phyloP scores from a whole-genome alignment of 2,329 filamentous ascomycete genomes.

The Exophiala spinifera region DNA sequence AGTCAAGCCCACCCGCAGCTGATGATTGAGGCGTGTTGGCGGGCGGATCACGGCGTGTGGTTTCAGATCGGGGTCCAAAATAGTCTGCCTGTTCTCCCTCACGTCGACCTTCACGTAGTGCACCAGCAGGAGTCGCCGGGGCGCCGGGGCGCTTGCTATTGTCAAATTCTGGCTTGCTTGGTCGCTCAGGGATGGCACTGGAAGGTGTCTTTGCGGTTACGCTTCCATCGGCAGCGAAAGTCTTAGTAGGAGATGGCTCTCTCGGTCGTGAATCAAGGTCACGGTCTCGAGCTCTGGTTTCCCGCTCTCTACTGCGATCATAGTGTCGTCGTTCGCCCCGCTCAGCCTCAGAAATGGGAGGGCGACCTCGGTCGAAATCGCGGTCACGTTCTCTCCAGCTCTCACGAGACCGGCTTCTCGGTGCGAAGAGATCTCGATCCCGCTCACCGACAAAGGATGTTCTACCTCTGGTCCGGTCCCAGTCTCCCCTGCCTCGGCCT shows the following conservation, averaged over 20 bases:
- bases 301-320: constrained; percentile 37
- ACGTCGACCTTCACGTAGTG: constrained; percentile 21
- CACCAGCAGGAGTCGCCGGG: constrained; percentile 13
- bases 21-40: constrained; percentile 17
- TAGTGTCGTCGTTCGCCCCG: constrained; percentile 35
- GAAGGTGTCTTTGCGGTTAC: constrained; percentile 16
- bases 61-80: constrained; percentile 22
- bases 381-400: constrained; percentile 43
- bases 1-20: constrained; percentile 25
- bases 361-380: constrained; percentile 39
- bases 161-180: constrained; percentile 23
- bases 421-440: constrained; percentile 43
- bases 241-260: constrained; percentile 38
- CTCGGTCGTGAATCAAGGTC: constrained; percentile 39
- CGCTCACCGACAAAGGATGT: constrained; percentile 41
- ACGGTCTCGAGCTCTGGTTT: constrained; percentile 27
- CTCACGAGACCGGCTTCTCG: constrained; percentile 45
- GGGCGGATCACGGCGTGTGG: constrained; percentile 17
- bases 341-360: constrained; percentile 34
- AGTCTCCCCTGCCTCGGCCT: constrained; percentile 41
- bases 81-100: constrained; percentile 28
- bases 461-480: constrained; percentile 36
- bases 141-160: constrained; percentile 16
- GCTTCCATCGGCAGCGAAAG: constrained; percentile 9
- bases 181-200: constrained; percentile 9